Percentiles rank a stretch among this genome's conserved stretches.
These are phyloP conservation scores for Dichotomocladium elegans DNA, from an alignment of 371 early-diverging fungal species.

Conservation along the genomic window DNA sequence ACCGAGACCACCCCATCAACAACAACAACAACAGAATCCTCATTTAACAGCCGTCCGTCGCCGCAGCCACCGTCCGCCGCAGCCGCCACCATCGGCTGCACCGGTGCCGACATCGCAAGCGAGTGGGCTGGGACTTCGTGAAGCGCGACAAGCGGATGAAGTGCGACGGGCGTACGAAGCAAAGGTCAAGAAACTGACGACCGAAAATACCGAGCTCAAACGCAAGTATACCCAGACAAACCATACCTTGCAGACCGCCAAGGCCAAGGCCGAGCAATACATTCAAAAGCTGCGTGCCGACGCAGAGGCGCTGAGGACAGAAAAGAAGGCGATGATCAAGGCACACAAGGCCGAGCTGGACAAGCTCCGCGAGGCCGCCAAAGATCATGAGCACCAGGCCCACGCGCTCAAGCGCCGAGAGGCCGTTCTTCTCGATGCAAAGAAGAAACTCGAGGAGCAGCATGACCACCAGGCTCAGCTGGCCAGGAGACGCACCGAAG, in stretches of 20 bases:
- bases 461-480: constrained; percentile 53
- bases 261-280: constrained; percentile 35
- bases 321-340: constrained; percentile 71
- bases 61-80: neutral
- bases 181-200: constrained; percentile 58
- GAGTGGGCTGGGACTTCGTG: constrained; percentile 16
- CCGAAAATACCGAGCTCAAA: constrained; percentile 58
- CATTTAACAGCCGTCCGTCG: too few relatives aligned
- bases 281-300: constrained; percentile 35
- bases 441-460: constrained; percentile 62
- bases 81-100: constrained; percentile 1
- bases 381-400: constrained; percentile 60
- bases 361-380: constrained; percentile 51
- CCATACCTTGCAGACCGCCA: constrained; percentile 41
- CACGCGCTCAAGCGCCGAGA: constrained; percentile 56
- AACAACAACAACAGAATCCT: too few relatives aligned
- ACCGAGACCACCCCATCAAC: too few relatives aligned
- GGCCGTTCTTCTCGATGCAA: constrained; percentile 36
- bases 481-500: constrained; percentile 41
- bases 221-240: constrained; percentile 52
- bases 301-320: constrained; percentile 55
- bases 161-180: constrained; percentile 53
- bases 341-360: constrained; percentile 61
- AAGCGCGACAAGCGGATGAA: constrained; percentile 27
- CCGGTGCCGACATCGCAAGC: too few relatives aligned